Evolutionary conservation across 148 eudicot species (phyloP).

Genomic region (Arbutus unedo): DNA sequence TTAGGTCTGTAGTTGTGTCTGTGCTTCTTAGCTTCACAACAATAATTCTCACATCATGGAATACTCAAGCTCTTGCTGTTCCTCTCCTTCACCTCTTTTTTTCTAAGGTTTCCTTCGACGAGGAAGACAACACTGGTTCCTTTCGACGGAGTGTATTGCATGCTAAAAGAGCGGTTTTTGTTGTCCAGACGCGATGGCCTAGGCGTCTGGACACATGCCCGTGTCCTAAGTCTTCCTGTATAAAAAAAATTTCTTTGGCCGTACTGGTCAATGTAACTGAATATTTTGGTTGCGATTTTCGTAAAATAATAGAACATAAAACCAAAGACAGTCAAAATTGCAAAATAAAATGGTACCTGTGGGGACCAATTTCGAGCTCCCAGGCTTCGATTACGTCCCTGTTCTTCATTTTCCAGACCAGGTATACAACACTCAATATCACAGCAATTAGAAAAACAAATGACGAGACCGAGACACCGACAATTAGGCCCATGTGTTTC

Average conservation of each 20-base stretch:
- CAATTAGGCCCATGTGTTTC: neutral
- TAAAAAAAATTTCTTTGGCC: neutral
- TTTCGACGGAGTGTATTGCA: too few species aligned
- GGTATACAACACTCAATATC: slow-evolving; percentile 9
- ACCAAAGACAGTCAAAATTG: neutral
- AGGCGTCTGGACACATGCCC: too few species aligned
- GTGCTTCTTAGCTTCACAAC: too few species aligned
- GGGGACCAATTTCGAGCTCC: slow-evolving; percentile 48
- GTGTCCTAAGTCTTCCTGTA: too few species aligned
- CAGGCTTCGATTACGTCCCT: slow-evolving; percentile 41
- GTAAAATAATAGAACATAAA: neutral
- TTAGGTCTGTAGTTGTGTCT: too few species aligned
- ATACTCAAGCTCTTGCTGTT: neutral
- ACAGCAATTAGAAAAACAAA: neutral
- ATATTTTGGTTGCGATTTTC: neutral
- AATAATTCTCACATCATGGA: neutral
- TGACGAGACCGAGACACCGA: neutral
- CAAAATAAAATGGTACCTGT: slow-evolving; percentile 15
- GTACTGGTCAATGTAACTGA: neutral
- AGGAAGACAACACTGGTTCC: neutral
- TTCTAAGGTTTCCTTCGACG: neutral
- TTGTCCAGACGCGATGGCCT: too few species aligned
- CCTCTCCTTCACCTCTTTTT: neutral
- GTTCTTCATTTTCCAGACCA: slow-evolving; percentile 20
- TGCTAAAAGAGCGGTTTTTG: too few species aligned